A percentile compares a stretch with the other conserved stretches of the same genome.
These are phyloP conservation scores for Solanum etuberosum DNA, from an alignment of 257 asterid species.

Conservation along the genomic window DNA sequence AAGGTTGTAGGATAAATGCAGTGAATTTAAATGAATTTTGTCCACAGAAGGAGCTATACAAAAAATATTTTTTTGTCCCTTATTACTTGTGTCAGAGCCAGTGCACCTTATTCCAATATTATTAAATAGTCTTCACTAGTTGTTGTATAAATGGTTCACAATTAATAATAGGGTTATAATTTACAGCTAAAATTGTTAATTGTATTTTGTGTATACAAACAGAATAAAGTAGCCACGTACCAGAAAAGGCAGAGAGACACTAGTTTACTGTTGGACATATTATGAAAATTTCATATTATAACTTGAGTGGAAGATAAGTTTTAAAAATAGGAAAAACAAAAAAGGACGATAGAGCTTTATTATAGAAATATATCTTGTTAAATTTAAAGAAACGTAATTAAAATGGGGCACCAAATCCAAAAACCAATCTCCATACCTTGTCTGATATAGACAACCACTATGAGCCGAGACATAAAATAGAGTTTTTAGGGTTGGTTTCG, in stretches of 20 bases:
- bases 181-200: neutral
- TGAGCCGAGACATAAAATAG: neutral
- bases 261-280: neutral
- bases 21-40: neutral
- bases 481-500: neutral
- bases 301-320: neutral
- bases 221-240: neutral
- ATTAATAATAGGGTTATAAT: neutral
- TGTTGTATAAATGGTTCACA: neutral
- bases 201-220: neutral
- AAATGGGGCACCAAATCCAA: neutral
- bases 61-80: neutral
- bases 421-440: neutral
- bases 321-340: neutral
- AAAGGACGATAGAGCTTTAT: neutral
- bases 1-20: neutral
- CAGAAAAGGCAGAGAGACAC: neutral
- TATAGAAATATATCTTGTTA: neutral
- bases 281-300: neutral
- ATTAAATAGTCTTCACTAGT: neutral
- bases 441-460: constrained; percentile 1
- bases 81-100: neutral
- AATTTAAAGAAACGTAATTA: neutral
- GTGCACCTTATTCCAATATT: neutral
- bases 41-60: neutral